Evolutionary conservation across 1,139 yeast species (phyloP).

Genomic region (Debaryomyces coudertii): DNA sequence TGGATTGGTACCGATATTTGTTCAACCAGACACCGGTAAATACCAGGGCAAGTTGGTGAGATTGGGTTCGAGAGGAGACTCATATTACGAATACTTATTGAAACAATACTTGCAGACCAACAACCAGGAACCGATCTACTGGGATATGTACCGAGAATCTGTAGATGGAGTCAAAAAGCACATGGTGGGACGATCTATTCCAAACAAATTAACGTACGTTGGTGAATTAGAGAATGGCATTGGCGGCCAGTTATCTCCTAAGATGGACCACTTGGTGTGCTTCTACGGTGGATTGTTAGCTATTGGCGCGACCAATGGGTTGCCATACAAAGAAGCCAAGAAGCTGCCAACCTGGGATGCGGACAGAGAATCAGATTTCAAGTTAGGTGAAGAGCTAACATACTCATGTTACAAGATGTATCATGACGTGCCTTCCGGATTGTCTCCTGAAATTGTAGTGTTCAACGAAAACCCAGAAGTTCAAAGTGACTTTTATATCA

Average conservation of each 20-base stretch:
- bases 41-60: constrained; percentile 69
- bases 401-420: constrained; percentile 86
- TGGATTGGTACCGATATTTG: constrained; percentile 83
- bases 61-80: constrained; percentile 90
- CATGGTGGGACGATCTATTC: constrained; percentile 61
- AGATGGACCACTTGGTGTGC: constrained; percentile 95
- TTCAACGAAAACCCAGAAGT: constrained; percentile 54
- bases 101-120: constrained; percentile 85
- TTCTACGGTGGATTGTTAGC: constrained; percentile 91
- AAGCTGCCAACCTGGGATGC: constrained; percentile 39
- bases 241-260: constrained; percentile 59
- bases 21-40: constrained; percentile 73
- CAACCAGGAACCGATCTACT: constrained; percentile 61
- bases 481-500: constrained; percentile 62
- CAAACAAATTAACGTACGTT: constrained; percentile 65
- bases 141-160: constrained; percentile 76
- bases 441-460: constrained; percentile 86
- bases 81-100: constrained; percentile 86
- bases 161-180: constrained; percentile 71
- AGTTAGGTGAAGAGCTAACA: constrained; percentile 74
- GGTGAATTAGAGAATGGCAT: constrained; percentile 82
- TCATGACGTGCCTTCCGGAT: constrained; percentile 69
- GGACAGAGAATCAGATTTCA: constrained; percentile 54
- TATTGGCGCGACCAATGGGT: constrained; percentile 82
- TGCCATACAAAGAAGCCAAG: constrained; percentile 47